These are phyloP conservation scores for Plantago ovata DNA, from an alignment of 257 asterid species.

Conservation along the genomic window DNA sequence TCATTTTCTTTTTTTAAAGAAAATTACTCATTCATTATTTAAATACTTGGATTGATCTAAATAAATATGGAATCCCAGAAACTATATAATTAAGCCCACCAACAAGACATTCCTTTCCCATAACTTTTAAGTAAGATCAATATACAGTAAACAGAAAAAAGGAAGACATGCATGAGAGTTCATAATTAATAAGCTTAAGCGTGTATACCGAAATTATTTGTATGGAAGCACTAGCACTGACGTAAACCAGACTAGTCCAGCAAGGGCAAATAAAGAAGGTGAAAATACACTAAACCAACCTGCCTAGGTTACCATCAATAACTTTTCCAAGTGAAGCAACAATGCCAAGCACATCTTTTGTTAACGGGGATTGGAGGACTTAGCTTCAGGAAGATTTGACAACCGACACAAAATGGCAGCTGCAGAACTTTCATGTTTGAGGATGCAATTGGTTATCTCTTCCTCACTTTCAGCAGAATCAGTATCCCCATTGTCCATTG, in stretches of 20 bases:
- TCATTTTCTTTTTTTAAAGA: too few species aligned
- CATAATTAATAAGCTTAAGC: too few species aligned
- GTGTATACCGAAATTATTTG: too few species aligned
- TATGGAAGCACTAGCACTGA: too few species aligned
- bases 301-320: conserved; percentile 64
- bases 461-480: conserved; percentile 33
- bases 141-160: too few species aligned
- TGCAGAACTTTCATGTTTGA: conserved; percentile 52
- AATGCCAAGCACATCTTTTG: conserved; percentile 63
- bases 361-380: conserved; percentile 33
- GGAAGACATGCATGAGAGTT: too few species aligned
- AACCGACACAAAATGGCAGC: conserved; percentile 53
- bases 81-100: too few species aligned
- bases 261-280: conserved; percentile 19
- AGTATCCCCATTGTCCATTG: conserved; percentile 27
- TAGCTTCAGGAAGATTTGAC: conserved; percentile 39
- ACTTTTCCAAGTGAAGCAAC: conserved; percentile 74
- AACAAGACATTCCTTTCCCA: too few species aligned
- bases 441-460: conserved; percentile 39
- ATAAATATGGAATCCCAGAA: too few species aligned
- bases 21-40: too few species aligned
- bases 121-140: too few species aligned
- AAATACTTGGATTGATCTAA: too few species aligned
- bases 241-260: background rate
- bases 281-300: conserved; percentile 51